Evolutionary conservation across 129 eudicot species (phyloP).

Genomic region (Flaveria sonorensis): DNA sequence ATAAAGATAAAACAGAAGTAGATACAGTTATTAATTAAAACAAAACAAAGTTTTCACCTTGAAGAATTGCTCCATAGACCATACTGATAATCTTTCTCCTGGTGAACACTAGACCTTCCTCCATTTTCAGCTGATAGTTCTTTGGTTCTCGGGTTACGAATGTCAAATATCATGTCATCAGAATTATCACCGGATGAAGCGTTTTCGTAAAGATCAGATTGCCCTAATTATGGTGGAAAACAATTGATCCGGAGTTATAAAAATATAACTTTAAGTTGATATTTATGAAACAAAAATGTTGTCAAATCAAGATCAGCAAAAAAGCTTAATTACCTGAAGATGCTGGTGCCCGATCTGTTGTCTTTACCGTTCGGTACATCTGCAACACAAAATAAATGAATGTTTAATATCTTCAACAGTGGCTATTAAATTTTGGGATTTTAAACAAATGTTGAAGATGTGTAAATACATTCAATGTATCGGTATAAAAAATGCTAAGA

Average conservation of each 20-base stretch:
- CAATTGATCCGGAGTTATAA: not conserved
- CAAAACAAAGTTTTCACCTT: conserved; percentile 47
- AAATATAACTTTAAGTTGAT: not conserved
- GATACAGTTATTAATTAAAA: not conserved
- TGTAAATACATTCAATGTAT: not conserved
- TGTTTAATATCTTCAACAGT: not conserved
- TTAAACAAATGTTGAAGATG: not conserved
- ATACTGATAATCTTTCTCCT: conserved; percentile 49
- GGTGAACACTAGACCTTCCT: conserved; percentile 48
- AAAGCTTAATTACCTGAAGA: conserved; percentile 61
- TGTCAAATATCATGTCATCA: conserved; percentile 67
- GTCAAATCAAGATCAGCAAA: not conserved
- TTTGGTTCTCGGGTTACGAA: conserved; percentile 51
- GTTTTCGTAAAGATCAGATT: conserved; percentile 72
- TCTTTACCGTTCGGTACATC: conserved; percentile 97
- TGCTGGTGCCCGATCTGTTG: conserved; percentile 91
- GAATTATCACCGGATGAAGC: conserved; percentile 95
- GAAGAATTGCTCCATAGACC: conserved; percentile 95
- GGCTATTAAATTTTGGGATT: not conserved
- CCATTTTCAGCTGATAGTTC: conserved; percentile 49
- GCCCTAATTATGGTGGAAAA: conserved; percentile 42
- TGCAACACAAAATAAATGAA: conserved; percentile 35
- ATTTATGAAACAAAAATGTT: conserved; percentile 4
- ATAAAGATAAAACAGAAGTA: conserved; percentile 1
- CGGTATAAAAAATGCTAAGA: too few species aligned